Evolutionary conservation across 805 yeast genomes (phyloP).

Genomic region (Suhomyces sp.): DNA sequence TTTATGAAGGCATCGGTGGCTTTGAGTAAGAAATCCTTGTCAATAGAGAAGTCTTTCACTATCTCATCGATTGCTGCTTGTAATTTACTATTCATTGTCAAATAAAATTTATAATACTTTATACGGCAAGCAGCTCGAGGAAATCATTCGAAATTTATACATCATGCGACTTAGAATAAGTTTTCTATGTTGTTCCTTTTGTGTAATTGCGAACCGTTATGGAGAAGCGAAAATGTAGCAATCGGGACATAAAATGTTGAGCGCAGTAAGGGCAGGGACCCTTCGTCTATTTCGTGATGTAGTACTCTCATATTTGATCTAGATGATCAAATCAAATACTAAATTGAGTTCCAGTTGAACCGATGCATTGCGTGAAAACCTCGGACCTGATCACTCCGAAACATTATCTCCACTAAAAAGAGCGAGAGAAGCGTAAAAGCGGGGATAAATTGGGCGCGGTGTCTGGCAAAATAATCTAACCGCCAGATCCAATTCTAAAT

Average conservation of each 20-base stretch:
- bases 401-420: background rate
- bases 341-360: background rate
- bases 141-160: background rate
- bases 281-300: background rate
- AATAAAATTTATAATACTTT: background rate
- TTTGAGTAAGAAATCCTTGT: constrained; percentile 39
- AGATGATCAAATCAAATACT: background rate
- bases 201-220: background rate
- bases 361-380: background rate
- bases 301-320: background rate
- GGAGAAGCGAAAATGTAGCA: background rate
- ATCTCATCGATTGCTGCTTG: constrained; percentile 32
- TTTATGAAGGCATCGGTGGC: constrained; percentile 57
- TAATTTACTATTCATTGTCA: constrained; percentile 15
- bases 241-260: background rate
- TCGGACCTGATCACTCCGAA: background rate
- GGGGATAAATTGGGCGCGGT: background rate
- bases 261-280: background rate
- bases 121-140: background rate
- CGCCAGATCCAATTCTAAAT: background rate
- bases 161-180: background rate
- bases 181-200: background rate
- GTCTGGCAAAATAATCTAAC: background rate
- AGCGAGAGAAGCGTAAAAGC: background rate
- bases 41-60: constrained; percentile 39